Percentiles rank a stretch among this genome's conserved stretches.
These are phyloP conservation scores for Phytophthora sojae DNA, from an alignment of 352 stramenopile species.

Conservation along the genomic window DNA sequence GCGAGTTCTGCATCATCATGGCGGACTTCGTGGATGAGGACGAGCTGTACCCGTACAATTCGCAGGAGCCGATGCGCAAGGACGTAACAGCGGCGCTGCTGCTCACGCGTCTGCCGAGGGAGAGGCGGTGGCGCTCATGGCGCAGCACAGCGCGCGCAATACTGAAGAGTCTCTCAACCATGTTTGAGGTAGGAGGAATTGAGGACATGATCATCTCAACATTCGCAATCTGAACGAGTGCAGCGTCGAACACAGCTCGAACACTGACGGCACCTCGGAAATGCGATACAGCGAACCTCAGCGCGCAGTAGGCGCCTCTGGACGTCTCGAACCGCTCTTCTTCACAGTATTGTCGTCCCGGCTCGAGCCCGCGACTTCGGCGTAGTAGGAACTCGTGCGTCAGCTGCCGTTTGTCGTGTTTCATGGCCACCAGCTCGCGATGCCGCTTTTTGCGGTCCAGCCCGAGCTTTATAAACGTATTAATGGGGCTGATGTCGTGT, in stretches of 20 bases:
- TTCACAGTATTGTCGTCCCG: slow-evolving; percentile 38
- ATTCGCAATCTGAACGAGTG: slow-evolving; percentile 47
- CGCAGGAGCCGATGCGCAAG: slow-evolving; percentile 34
- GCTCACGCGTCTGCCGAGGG: slow-evolving; percentile 33
- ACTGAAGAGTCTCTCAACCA: too few relatives aligned
- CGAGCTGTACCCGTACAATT: slow-evolving; percentile 43
- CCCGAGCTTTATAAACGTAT: slow-evolving; percentile 41
- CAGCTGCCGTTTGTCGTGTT: slow-evolving; percentile 25
- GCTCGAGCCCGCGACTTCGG: slow-evolving; percentile 38
- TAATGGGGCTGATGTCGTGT: slow-evolving; percentile 46
- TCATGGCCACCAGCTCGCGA: slow-evolving; percentile 30
- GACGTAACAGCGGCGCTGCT: slow-evolving; percentile 40
- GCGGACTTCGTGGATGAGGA: slow-evolving; percentile 51
- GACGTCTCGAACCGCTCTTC: slow-evolving; percentile 47
- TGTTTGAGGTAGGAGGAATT: too few relatives aligned
- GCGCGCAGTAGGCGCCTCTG: slow-evolving; percentile 41
- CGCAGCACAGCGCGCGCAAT: too few relatives aligned
- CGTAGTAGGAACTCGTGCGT: slow-evolving; percentile 39
- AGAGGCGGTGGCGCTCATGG: too few relatives aligned
- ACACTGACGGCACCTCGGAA: slow-evolving; percentile 39
- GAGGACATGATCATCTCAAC: slow-evolving; percentile 60
- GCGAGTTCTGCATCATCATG: slow-evolving; percentile 37
- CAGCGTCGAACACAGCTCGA: slow-evolving; percentile 45
- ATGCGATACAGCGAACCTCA: slow-evolving; percentile 47
- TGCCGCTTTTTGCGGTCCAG: slow-evolving; percentile 37